These are phyloP conservation scores for Sungouiella thailandica DNA, from an alignment of 805 yeast genomes.

Conservation along the genomic window DNA sequence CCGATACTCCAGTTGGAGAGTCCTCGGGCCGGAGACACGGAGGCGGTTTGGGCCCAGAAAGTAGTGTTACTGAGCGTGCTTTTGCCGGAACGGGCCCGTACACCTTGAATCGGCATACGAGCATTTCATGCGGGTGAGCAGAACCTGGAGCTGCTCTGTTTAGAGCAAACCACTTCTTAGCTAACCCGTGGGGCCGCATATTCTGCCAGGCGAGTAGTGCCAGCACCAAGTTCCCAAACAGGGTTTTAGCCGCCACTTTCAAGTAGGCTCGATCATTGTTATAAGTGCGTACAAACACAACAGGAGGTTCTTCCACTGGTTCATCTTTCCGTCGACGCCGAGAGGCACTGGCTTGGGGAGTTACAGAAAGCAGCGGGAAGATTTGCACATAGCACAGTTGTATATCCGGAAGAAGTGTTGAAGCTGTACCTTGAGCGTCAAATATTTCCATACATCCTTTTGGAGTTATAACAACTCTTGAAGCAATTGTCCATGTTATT, in stretches of 20 bases:
- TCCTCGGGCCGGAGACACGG: slow-evolving; percentile 13
- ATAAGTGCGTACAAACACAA: slow-evolving; percentile 37
- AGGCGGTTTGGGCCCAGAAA: slow-evolving; percentile 36
- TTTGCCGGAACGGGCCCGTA: slow-evolving; percentile 56
- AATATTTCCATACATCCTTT: slow-evolving; percentile 31
- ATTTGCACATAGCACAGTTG: slow-evolving; percentile 39
- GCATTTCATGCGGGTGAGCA: slow-evolving; percentile 31
- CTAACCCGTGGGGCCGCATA: slow-evolving; percentile 47
- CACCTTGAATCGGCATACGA: slow-evolving; percentile 61
- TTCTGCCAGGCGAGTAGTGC: slow-evolving; percentile 54
- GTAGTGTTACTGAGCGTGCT: slow-evolving; percentile 32
- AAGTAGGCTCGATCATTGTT: slow-evolving; percentile 35
- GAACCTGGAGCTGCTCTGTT: slow-evolving; percentile 25
- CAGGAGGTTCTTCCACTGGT: slow-evolving; percentile 27
- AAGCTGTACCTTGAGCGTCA: slow-evolving; percentile 26
- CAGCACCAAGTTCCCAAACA: slow-evolving; percentile 41
- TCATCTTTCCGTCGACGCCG: slow-evolving; percentile 7
- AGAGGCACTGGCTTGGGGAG: background rate
- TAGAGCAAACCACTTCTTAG: slow-evolving; percentile 48
- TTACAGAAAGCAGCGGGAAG: slow-evolving; percentile 15
- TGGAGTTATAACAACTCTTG: slow-evolving; percentile 25
- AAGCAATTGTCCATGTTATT: slow-evolving; percentile 30
- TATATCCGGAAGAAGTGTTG: slow-evolving; percentile 27
- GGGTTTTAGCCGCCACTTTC: slow-evolving; percentile 29
- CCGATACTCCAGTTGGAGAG: background rate